A percentile compares a stretch with the other conserved stretches of the same genome.
Conservation (phyloP, 2,329 filamentous ascomycete genomes). For the Penicillium glabrum region DNA sequence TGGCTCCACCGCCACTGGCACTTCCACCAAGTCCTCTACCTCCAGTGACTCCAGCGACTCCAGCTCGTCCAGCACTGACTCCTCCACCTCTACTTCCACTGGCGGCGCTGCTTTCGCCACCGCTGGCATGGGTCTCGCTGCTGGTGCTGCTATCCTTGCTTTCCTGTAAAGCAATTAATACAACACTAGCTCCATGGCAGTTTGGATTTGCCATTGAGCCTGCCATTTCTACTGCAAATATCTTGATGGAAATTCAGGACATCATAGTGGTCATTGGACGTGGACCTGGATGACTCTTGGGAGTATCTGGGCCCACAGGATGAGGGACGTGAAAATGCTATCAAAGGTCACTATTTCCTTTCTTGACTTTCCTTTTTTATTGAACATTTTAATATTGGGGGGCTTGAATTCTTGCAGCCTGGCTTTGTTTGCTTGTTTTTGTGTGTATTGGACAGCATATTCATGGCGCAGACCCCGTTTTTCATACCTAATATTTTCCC, state of each 20-base stretch:
- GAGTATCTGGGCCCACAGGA: slow-evolving; percentile 1
- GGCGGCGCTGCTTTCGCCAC: slow-evolving; percentile 37
- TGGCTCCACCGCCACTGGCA: slow-evolving; percentile 10
- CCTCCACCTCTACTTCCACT: slow-evolving; percentile 25
- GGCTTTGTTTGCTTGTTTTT: slow-evolving; percentile 6
- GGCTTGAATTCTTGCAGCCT: slow-evolving; percentile 13
- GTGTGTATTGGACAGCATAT: slow-evolving; percentile 12
- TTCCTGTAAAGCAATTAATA: slow-evolving; percentile 38
- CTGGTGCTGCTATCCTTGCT: slow-evolving; percentile 44
- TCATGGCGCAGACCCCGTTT: slow-evolving; percentile 6
- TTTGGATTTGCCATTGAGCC: background rate
- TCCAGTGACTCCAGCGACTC: slow-evolving; percentile 14
- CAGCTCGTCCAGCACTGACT: slow-evolving; percentile 5
- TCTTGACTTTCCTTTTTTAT: slow-evolving; percentile 2
- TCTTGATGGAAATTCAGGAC: background rate
- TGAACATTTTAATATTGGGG: slow-evolving; percentile 10
- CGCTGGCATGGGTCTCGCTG: slow-evolving; percentile 39
- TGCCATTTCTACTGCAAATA: background rate
- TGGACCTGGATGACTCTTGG: background rate
- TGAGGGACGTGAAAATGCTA: slow-evolving; percentile 22
- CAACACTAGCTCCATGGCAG: background rate
- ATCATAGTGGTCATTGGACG: background rate
- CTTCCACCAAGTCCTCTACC: slow-evolving; percentile 12
- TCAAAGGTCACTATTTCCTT: slow-evolving; percentile 5
- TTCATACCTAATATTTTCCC: background rate